Conservation (phyloP, 345 rosid species). For the Aurinia saxatilis region DNA sequence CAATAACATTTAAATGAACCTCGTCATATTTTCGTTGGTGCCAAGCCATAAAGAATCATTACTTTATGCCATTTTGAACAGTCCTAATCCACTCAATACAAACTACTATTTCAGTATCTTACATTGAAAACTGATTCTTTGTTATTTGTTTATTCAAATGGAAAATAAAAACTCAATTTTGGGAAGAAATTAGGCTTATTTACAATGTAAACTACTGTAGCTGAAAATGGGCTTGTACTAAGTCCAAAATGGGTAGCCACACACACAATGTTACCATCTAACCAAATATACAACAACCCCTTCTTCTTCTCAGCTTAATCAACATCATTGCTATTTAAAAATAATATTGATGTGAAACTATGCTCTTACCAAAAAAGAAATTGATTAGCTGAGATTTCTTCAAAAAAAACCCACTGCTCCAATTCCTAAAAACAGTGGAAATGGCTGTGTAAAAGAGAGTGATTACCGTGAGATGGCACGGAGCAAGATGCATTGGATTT, state of each 20-base stretch:
- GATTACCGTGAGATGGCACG: conserved; percentile 35
- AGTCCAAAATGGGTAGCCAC: neutral
- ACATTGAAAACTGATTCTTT: no score
- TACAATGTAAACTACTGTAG: conserved; percentile 3
- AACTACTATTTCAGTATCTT: no score
- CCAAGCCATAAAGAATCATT: neutral
- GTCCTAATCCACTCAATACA: neutral
- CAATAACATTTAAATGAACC: neutral
- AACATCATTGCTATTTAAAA: neutral
- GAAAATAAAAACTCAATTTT: neutral
- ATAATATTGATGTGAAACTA: neutral
- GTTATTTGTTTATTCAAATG: no score
- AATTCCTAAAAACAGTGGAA: neutral
- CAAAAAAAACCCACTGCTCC: neutral
- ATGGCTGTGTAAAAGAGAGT: neutral
- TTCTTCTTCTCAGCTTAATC: neutral
- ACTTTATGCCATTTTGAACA: neutral
- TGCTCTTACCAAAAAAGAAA: conserved; percentile 2
- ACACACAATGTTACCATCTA: neutral
- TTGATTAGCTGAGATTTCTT: neutral
- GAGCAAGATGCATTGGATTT: conserved; percentile 50
- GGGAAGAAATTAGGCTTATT: neutral
- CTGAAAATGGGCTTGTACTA: neutral
- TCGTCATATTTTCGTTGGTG: neutral
- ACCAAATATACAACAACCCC: neutral